A percentile compares a stretch with the other conserved stretches of the same genome.
Evolutionary conservation across 2,329 filamentous ascomycete species (phyloP).

Genomic region (Colletotrichum paranaense): DNA sequence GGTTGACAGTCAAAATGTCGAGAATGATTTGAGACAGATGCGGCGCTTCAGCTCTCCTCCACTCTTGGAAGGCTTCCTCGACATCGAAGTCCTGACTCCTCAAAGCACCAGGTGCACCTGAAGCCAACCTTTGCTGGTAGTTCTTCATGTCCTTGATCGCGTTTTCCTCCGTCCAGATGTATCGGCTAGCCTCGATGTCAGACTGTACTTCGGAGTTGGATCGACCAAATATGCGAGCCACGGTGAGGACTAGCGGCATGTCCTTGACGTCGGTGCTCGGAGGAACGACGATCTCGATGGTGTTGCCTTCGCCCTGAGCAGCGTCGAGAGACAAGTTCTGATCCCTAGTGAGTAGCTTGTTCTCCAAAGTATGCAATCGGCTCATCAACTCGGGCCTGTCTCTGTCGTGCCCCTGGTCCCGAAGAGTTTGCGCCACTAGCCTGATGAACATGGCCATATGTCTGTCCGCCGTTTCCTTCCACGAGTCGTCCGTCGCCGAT

Average conservation of each 20-base stretch:
- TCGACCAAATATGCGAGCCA: constrained; percentile 87
- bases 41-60: constrained; percentile 90
- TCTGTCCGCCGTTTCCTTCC: constrained; percentile 92
- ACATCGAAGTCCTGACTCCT: constrained; percentile 88
- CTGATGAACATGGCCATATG: constrained; percentile 96
- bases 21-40: constrained; percentile 95
- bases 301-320: constrained; percentile 69
- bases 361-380: constrained; percentile 85
- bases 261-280: constrained; percentile 94
- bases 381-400: constrained; percentile 87
- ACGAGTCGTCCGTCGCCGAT: constrained; percentile 83
- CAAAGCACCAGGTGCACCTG: constrained; percentile 81
- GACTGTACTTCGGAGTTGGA: constrained; percentile 83
- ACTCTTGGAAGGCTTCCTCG: constrained; percentile 87
- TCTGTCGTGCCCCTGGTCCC: constrained; percentile 85
- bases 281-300: constrained; percentile 84
- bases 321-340: constrained; percentile 81
- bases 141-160: constrained; percentile 91
- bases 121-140: constrained; percentile 89
- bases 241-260: constrained; percentile 91
- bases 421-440: constrained; percentile 82
- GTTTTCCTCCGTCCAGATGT: constrained; percentile 89
- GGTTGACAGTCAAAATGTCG: constrained; percentile 86
- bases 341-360: constrained; percentile 92
- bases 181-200: constrained; percentile 85